These are phyloP conservation scores for Cladophialophora carrionii DNA, from an alignment of 2,329 filamentous ascomycete genomes.

Conservation along the genomic window DNA sequence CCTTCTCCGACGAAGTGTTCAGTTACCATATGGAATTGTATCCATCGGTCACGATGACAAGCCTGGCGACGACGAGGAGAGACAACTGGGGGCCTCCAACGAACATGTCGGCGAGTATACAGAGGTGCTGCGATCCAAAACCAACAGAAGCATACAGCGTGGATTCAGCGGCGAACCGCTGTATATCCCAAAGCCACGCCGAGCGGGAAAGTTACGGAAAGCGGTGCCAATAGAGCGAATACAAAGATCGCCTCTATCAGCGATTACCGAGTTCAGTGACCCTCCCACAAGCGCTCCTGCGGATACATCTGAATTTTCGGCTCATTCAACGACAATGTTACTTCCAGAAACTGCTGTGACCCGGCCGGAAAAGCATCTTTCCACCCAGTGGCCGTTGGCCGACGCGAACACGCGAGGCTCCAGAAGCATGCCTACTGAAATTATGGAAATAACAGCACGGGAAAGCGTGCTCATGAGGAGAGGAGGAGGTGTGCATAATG, in stretches of 20 bases:
- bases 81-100: slow-evolving; percentile 24
- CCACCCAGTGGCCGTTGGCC: slow-evolving; percentile 42
- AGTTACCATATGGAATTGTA: slow-evolving; percentile 23
- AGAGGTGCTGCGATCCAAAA: slow-evolving; percentile 23
- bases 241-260: slow-evolving; percentile 41
- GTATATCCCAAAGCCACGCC: slow-evolving; percentile 44
- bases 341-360: slow-evolving; percentile 30
- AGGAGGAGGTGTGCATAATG: slow-evolving; percentile 28
- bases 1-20: slow-evolving; percentile 30
- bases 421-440: slow-evolving; percentile 21
- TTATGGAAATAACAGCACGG: slow-evolving; percentile 23
- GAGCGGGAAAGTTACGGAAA: slow-evolving; percentile 40
- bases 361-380: slow-evolving; percentile 32
- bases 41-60: slow-evolving; percentile 10
- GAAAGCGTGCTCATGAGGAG: slow-evolving; percentile 30
- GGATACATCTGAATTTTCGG: slow-evolving; percentile 43
- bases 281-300: slow-evolving; percentile 41
- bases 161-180: slow-evolving; percentile 44
- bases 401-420: slow-evolving; percentile 34
- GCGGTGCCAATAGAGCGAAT: slow-evolving; percentile 42
- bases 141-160: slow-evolving; percentile 24
- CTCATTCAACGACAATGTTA: slow-evolving; percentile 30
- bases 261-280: slow-evolving; percentile 39
- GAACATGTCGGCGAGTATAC: slow-evolving; percentile 39
- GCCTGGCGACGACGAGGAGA: slow-evolving; percentile 31